Evolutionary conservation across 2,329 filamentous ascomycete species (phyloP).

Genomic region (Trichothecium sympodiale): DNA sequence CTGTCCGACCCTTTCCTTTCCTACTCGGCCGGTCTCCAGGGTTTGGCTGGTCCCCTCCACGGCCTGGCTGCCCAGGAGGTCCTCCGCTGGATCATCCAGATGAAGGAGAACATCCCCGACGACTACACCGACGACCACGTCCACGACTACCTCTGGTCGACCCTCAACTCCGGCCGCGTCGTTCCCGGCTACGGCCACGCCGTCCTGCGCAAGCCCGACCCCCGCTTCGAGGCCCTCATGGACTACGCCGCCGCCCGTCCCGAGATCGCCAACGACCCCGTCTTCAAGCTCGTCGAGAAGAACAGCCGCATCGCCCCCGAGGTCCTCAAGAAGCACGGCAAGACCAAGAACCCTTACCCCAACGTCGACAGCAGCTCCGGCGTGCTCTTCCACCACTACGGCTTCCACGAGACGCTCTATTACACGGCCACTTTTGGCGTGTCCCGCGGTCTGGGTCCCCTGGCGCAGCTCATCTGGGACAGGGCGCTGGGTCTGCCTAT

Average conservation of each 20-base stretch:
- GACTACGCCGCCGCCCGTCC: conserved; percentile 81
- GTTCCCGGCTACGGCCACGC: conserved; percentile 94
- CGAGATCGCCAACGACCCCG: conserved; percentile 75
- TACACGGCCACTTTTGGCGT: conserved; percentile 70
- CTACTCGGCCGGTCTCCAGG: conserved; percentile 91
- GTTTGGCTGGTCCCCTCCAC: conserved; percentile 71
- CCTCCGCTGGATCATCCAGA: conserved; percentile 89
- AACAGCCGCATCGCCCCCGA: conserved; percentile 85
- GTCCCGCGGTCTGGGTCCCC: conserved; percentile 65
- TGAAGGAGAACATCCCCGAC: conserved; percentile 78
- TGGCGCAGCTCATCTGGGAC: conserved; percentile 95
- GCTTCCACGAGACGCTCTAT: conserved; percentile 93
- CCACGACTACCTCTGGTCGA: conserved; percentile 81
- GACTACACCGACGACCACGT: conserved; percentile 74
- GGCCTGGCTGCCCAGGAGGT: conserved; percentile 92
- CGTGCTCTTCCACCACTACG: conserved; percentile 95
- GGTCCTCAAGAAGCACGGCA: conserved; percentile 89
- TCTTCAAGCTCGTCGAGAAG: conserved; percentile 89
- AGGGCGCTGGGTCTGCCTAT: conserved; percentile 87
- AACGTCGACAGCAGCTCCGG: conserved; percentile 93
- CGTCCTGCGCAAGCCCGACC: conserved; percentile 92
- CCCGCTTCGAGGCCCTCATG: conserved; percentile 92
- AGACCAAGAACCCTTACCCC: conserved; percentile 96
- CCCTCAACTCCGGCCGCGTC: conserved; percentile 86
- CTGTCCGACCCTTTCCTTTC: conserved; percentile 91